phyloP scores from a whole-genome alignment of 2,329 filamentous ascomycete genomes.

The Penicillium sp. region DNA sequence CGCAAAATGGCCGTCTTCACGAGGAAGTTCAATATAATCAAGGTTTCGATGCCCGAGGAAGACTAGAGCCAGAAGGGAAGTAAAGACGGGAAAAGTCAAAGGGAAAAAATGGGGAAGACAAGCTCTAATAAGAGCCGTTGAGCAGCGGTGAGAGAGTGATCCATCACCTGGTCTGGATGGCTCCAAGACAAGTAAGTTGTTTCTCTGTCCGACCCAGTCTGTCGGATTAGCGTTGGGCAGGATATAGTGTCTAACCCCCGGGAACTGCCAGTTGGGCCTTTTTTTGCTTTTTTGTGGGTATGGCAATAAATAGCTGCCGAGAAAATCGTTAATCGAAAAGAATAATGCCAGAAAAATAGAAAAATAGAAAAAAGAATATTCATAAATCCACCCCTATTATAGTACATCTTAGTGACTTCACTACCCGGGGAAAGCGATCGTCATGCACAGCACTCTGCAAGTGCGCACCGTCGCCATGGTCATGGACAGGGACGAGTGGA shows the following conservation, averaged over 20 bases:
- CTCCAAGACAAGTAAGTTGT: conserved; percentile 21
- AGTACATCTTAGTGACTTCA: background rate
- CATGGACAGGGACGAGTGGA: conserved; percentile 30
- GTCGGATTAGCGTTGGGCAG: conserved; percentile 26
- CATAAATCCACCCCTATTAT: conserved; percentile 3
- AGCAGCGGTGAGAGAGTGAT: conserved; percentile 27
- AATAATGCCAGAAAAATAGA: background rate
- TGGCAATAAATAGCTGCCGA: background rate
- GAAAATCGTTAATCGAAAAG: background rate
- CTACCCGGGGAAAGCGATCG: conserved; percentile 19
- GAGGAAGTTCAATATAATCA: conserved; percentile 5
- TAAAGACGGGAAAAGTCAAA: conserved; percentile 8
- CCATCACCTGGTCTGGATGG: conserved; percentile 23
- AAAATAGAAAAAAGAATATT: background rate
- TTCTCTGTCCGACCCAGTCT: conserved; percentile 25
- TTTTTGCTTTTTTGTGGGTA: background rate
- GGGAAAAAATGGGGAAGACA: conserved; percentile 16
- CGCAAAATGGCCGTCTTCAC: conserved; percentile 5
- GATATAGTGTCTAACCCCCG: conserved; percentile 14
- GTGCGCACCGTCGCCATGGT: conserved; percentile 29
- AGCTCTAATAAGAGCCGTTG: conserved; percentile 18
- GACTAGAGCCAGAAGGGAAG: conserved; percentile 4
- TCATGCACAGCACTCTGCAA: conserved; percentile 24
- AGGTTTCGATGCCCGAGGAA: conserved; percentile 4
- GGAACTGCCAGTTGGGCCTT: conserved; percentile 6